Evolutionary conservation across 306 rosid genomes (phyloP).

Genomic region (Casuarina cunninghamiana): DNA sequence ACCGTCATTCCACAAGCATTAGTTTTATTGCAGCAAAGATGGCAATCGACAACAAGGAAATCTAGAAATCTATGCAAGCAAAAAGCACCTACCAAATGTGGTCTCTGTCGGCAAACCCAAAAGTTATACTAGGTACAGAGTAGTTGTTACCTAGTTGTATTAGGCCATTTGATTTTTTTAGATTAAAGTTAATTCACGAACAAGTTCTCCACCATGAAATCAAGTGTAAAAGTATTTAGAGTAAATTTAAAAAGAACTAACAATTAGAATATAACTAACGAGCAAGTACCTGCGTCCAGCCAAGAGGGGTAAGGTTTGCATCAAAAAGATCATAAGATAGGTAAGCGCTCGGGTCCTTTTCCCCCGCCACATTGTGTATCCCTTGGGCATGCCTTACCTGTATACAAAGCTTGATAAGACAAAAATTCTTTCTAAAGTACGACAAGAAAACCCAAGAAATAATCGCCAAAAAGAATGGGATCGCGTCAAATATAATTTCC

Average conservation of each 20-base stretch:
- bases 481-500: background rate
- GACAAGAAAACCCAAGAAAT: background rate
- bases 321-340: conserved; percentile 75
- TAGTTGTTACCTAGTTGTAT: background rate
- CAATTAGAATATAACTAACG: conserved; percentile 8
- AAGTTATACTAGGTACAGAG: background rate
- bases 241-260: conserved; percentile 4
- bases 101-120: background rate
- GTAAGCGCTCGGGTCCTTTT: conserved; percentile 58
- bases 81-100: background rate
- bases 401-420: conserved; percentile 19
- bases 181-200: background rate
- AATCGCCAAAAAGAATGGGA: background rate
- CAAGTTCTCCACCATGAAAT: background rate
- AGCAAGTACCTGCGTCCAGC: conserved; percentile 83
- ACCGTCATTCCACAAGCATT: background rate
- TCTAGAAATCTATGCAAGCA: background rate
- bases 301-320: conserved; percentile 84
- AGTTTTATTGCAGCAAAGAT: background rate
- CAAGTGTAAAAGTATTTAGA: background rate
- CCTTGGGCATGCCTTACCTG: conserved; percentile 99
- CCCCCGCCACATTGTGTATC: conserved; percentile 84
- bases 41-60: background rate
- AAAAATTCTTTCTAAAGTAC: background rate
- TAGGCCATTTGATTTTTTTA: background rate